Evolutionary conservation across 2,329 filamentous ascomycete genomes (phyloP), one percentile per base, ranked within the genome.

Genomic region (Didymella arachidicola): DNA sequence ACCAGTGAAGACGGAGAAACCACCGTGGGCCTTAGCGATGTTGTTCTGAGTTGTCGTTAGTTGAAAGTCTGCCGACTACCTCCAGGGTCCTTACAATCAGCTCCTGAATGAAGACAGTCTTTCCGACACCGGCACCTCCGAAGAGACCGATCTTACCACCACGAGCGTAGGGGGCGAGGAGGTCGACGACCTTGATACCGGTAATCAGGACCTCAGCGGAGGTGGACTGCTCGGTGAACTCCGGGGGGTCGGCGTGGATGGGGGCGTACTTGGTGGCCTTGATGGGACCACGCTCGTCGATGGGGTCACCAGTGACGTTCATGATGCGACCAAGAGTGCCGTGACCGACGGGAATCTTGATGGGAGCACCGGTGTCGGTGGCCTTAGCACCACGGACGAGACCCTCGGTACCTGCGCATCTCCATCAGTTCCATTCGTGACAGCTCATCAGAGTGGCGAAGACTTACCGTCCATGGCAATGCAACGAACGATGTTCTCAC

Each of bases 141-240:
- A 99, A 99, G 74, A 99, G 93, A 92, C 95, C 95, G 88, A 99
- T 99, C 91, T 99, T 99, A 89, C 95, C 95, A 92, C 95, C 95
- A 96, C 95, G 95, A 81, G 95, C 95, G 83, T 99, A 99, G 77
- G 95, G 95, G 76, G 95, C 95, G 78, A 99, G 89, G 72, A 99
- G 88, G 82, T 99, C 95, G 84, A 99, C 95, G 82, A 99, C 95
- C 91, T 99, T 99, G 89, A 99, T 99, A 89, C 95, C 95, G 73
- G 95, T 99, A 77, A 96, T 91, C 73, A 99, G 89, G 82, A 99
- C 89, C 86, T 99, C 95, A 74, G 95, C 95, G 75, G 88, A 86
- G 74, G 95, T 99, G 70, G 95, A 96, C 87, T 99, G 95, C 78
- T 99, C 95, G 72, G 86, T 86, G 87, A 98, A 99, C 79, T 84